Conservation (phyloP, 2,329 filamentous ascomycete genomes). For the Penicillium aurantiogriseum region DNA sequence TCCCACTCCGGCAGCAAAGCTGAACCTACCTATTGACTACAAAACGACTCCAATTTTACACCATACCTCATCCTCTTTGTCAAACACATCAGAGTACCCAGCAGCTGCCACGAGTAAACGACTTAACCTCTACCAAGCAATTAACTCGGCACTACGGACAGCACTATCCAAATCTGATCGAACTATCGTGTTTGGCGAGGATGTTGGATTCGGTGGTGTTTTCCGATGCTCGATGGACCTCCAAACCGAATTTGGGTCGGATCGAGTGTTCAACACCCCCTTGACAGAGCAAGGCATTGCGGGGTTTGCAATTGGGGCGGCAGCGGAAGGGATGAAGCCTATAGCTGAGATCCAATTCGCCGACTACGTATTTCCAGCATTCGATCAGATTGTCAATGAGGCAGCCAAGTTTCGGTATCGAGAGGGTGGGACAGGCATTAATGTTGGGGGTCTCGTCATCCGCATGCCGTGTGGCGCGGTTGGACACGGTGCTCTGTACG, state of each 20-base stretch:
- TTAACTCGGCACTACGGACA: constrained; percentile 84
- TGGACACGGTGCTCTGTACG: constrained; percentile 75
- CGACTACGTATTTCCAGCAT: constrained; percentile 89
- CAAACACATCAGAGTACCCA: constrained; percentile 70
- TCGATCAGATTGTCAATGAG: constrained; percentile 92
- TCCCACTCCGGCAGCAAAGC: constrained; percentile 52
- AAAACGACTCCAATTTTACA: constrained; percentile 75
- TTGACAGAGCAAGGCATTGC: constrained; percentile 91
- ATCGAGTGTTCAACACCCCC: constrained; percentile 94
- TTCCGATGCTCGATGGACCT: constrained; percentile 93
- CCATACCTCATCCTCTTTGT: constrained; percentile 71
- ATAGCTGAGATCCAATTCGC: constrained; percentile 95
- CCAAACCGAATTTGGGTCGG: constrained; percentile 78
- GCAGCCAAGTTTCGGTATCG: constrained; percentile 84
- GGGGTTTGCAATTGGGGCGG: constrained; percentile 87
- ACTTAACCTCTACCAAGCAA: constrained; percentile 89
- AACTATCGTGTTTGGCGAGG: constrained; percentile 90
- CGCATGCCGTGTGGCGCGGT: constrained; percentile 89
- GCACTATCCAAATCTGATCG: constrained; percentile 80
- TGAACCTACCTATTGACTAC: constrained; percentile 89
- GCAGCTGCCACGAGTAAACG: constrained; percentile 72
- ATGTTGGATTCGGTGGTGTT: constrained; percentile 94
- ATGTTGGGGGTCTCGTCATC: constrained; percentile 76
- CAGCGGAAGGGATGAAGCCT: constrained; percentile 86
- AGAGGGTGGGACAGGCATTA: constrained; percentile 62